Base-by-base conservation (phyloP, 2,329 filamentous ascomycete species). In the Tolypocladium paradoxum region DNA sequence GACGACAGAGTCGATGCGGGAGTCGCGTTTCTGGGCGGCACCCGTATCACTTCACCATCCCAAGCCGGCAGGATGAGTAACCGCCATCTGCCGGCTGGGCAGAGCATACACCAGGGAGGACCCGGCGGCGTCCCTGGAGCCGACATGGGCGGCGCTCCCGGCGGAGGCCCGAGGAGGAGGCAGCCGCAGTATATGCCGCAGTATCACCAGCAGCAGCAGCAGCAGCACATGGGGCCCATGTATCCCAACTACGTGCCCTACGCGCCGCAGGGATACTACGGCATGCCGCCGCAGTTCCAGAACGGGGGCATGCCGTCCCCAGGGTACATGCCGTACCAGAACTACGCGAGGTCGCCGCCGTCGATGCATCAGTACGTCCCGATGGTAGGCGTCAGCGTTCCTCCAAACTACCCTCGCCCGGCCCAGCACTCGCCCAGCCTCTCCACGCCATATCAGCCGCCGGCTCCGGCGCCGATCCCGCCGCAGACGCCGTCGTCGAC, bases 81-180 rank as follows among this genome's bases (percentile, higher is more conserved):
- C 73, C 79, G 76, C 79, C 83, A 85, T 85, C 82, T 86, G 83
- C 82, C 84, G 82, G 83, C 83, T 81, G 85, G 85, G 78, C 82
- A 84, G 73, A 76, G 76, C 69, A 77, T 81, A 73, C 76, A 74
- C 64, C 50, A 48, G 36, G 74, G 73, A 65, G 70, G 65, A 58
- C 63, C 61, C 55, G 64, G 62, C 55, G 65, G 62, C 57, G 64
- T 65, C 57, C 56, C 60, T 50, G 66, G 62, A 58, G 65, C 64
- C 60, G 70, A 64, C 61, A 70, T 68, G 65, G 57, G 60, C 53
- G 60, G 64, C 48, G 65, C 64, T 50, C 64, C 64, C 55, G 67
- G 69, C 58, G 66, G 69, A 56, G 69, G 64, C 50, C 63, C 71
- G 58, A 68, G 71, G 53, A 58, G 69, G 63, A 64, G 68, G 58